Evolutionary conservation across 78 protist species (phyloP).

Genomic region (Bodo saltans): DNA sequence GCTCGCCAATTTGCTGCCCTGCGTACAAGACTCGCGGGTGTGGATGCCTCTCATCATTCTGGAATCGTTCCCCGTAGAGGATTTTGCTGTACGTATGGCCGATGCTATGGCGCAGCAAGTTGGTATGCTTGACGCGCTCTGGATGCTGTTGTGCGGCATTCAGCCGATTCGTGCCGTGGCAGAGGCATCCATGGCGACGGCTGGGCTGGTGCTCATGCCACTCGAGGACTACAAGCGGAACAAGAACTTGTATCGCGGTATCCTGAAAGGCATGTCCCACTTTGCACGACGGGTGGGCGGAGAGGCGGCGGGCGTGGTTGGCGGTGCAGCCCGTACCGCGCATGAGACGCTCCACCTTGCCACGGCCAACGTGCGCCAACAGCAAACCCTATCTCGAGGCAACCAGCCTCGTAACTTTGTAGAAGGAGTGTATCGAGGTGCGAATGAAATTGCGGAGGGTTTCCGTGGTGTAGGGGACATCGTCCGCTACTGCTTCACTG

Average conservation of each 20-base stretch:
- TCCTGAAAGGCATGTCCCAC: background rate
- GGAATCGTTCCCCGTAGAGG: background rate
- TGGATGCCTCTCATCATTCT: background rate
- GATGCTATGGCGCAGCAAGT: background rate
- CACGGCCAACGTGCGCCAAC: background rate
- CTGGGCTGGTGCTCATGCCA: background rate
- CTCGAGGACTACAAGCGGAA: background rate
- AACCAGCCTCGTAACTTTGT: background rate
- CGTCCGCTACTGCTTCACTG: background rate
- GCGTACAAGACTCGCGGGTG: background rate
- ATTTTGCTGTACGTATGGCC: background rate
- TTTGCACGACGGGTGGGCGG: background rate
- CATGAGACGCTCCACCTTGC: background rate
- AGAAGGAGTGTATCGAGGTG: background rate
- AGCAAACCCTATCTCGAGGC: background rate
- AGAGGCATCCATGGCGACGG: background rate
- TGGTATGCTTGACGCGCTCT: background rate
- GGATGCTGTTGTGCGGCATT: background rate
- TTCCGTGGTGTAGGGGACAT: background rate
- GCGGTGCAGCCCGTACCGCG: background rate
- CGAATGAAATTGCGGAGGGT: background rate
- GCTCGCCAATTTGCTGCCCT: background rate
- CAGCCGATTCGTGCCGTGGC: background rate
- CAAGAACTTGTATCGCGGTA: background rate
- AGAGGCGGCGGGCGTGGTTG: background rate